Conservation (phyloP, 2,329 filamentous ascomycete species). For the Magnaporthiopsis rhizophila region DNA sequence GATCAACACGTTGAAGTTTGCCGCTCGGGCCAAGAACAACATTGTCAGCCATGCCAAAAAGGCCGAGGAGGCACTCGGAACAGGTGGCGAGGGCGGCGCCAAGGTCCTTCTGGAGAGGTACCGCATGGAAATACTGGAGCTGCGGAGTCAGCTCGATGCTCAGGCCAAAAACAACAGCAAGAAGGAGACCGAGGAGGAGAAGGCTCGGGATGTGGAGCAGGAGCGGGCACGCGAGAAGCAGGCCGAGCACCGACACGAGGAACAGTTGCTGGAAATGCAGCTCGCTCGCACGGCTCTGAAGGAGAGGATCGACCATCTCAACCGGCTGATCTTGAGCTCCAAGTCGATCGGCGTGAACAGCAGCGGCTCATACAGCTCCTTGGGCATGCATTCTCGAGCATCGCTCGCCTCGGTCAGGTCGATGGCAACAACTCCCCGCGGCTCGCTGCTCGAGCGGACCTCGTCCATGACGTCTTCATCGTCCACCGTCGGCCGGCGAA, state of each 20-base stretch:
- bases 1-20: conserved; percentile 93
- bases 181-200: conserved; percentile 55
- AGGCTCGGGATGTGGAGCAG: conserved; percentile 56
- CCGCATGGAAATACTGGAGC: conserved; percentile 80
- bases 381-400: conserved; percentile 58
- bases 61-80: conserved; percentile 78
- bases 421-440: conserved; percentile 48
- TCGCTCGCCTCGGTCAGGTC: conserved; percentile 38
- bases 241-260: conserved; percentile 79
- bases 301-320: conserved; percentile 94
- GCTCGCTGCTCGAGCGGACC: conserved; percentile 52
- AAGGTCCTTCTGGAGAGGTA: conserved; percentile 87
- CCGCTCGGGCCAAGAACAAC: conserved; percentile 92
- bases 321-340: conserved; percentile 87
- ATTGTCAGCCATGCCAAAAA: conserved; percentile 96
- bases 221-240: conserved; percentile 71
- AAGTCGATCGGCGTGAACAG: conserved; percentile 92
- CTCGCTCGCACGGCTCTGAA: conserved; percentile 90
- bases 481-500: conserved; percentile 50
- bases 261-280: conserved; percentile 98
- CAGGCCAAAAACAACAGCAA: conserved; percentile 64
- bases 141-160: conserved; percentile 73
- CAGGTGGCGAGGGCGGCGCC: conserved; percentile 75
- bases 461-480: conserved; percentile 58
- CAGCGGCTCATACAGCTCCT: conserved; percentile 61